Percentiles rank a stretch among this genome's conserved stretches.
Evolutionary conservation across 768 basidiomycete species (phyloP).

Genomic region (Lentinula sp.): DNA sequence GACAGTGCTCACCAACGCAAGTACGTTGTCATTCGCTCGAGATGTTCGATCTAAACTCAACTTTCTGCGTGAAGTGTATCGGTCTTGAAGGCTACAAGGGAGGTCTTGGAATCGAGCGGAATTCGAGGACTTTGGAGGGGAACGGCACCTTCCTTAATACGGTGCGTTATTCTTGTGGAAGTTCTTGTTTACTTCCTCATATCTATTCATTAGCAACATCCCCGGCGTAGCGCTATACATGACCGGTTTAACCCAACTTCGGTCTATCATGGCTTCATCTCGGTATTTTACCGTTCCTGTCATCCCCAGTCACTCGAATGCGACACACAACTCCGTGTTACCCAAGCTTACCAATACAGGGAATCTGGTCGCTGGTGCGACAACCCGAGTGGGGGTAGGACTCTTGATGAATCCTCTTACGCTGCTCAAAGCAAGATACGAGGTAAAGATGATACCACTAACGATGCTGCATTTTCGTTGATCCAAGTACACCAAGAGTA

Average conservation of each 20-base stretch:
- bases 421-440: conserved; percentile 87
- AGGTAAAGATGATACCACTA: conserved; percentile 41
- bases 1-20: conserved; percentile 41
- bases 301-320: conserved; percentile 12
- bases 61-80: conserved; percentile 20
- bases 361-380: conserved; percentile 83
- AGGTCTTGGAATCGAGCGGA: conserved; percentile 61
- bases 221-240: conserved; percentile 93
- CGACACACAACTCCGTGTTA: conserved; percentile 41
- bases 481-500: conserved; percentile 46
- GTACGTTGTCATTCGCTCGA: conserved; percentile 8
- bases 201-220: conserved; percentile 56
- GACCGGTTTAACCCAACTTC: conserved; percentile 76
- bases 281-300: conserved; percentile 52
- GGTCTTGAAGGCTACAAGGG: conserved; percentile 44
- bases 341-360: conserved; percentile 71
- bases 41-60: not conserved
- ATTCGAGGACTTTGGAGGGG: conserved; percentile 81
- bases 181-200: conserved; percentile 1
- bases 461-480: not conserved
- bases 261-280: conserved; percentile 67
- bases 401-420: conserved; percentile 87
- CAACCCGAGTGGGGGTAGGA: conserved; percentile 74
- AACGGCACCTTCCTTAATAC: conserved; percentile 69
- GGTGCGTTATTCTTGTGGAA: conserved; percentile 32